A percentile compares a stretch with the other conserved stretches of the same genome.
phyloP scores from a whole-genome alignment of 208 protist species.

The Crithidia sp. region DNA sequence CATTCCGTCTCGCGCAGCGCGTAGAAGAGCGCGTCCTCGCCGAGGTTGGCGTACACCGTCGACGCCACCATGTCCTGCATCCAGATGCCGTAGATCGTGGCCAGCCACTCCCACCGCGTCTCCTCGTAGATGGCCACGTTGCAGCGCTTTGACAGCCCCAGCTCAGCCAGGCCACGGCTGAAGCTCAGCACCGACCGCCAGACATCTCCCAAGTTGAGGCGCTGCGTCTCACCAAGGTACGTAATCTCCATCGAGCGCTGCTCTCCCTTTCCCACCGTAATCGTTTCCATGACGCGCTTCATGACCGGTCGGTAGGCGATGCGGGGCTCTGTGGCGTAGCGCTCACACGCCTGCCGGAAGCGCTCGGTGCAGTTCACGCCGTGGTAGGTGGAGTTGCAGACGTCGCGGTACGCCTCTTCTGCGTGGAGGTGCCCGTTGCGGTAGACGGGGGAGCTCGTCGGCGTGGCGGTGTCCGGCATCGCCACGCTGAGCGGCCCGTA shows the following conservation, averaged over 20 bases:
- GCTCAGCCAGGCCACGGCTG: conserved; percentile 55
- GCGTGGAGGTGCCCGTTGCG: conserved; percentile 37
- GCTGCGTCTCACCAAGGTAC: conserved; percentile 41
- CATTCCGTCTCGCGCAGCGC: conserved; percentile 67
- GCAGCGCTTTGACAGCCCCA: conserved; percentile 39
- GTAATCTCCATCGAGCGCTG: conserved; percentile 40
- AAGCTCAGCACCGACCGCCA: conserved; percentile 48
- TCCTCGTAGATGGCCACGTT: conserved; percentile 81
- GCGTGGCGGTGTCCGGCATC: conserved; percentile 50
- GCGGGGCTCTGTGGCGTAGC: conserved; percentile 15
- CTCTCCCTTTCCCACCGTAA: conserved; percentile 1
- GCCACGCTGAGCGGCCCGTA: conserved; percentile 40
- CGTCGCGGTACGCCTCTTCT: conserved; percentile 16
- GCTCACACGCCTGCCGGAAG: conserved; percentile 32
- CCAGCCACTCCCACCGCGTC: conserved; percentile 87
- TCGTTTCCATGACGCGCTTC: conserved; percentile 37
- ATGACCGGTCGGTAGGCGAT: conserved; percentile 56
- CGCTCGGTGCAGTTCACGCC: conserved; percentile 32
- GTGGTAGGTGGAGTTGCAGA: conserved; percentile 21
- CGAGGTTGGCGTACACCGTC: conserved; percentile 89
- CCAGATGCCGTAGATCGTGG: conserved; percentile 72
- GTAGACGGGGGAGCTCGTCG: conserved; percentile 45
- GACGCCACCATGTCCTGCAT: conserved; percentile 59
- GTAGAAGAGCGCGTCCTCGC: conserved; percentile 69
- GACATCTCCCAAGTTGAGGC: conserved; percentile 48